Conservation (phyloP, 2,329 filamentous ascomycete genomes). For the Arthroderma sp. region DNA sequence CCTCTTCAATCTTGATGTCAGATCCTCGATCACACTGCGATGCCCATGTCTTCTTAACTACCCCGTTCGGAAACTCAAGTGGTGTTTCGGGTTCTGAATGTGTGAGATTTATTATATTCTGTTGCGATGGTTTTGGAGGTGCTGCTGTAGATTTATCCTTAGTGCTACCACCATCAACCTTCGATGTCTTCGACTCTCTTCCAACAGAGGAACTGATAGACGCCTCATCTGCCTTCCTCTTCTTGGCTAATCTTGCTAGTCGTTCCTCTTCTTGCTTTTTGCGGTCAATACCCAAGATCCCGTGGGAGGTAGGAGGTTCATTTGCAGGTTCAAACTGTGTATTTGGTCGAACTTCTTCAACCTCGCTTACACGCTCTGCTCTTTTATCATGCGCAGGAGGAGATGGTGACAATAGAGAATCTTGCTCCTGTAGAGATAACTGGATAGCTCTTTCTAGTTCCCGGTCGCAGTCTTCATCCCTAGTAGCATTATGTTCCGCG, state of each 20-base stretch:
- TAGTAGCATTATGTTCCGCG: not conserved
- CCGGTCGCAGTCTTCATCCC: constrained; percentile 3
- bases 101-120: not conserved
- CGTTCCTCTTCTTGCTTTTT: constrained; percentile 78
- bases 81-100: constrained; percentile 10
- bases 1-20: constrained; percentile 79
- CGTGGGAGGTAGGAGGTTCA: constrained; percentile 8
- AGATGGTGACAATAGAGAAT: not conserved
- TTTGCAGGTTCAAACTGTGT: not conserved
- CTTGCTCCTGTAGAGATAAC: constrained; percentile 15
- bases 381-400: too few relatives aligned
- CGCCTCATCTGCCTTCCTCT: constrained; percentile 40
- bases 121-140: constrained; percentile 1
- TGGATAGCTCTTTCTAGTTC: constrained; percentile 16
- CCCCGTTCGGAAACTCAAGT: constrained; percentile 44
- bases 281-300: constrained; percentile 51
- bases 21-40: constrained; percentile 49
- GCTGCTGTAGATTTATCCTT: not conserved
- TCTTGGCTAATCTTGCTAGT: constrained; percentile 51
- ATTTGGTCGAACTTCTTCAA: not conserved
- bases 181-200: constrained; percentile 16
- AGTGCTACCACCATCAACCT: constrained; percentile 3
- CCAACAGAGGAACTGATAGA: constrained; percentile 21
- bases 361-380: not conserved
- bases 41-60: constrained; percentile 71